Base-by-base conservation (phyloP, 2,329 filamentous ascomycete genomes). In the Macrophomina phaseolina region DNA sequence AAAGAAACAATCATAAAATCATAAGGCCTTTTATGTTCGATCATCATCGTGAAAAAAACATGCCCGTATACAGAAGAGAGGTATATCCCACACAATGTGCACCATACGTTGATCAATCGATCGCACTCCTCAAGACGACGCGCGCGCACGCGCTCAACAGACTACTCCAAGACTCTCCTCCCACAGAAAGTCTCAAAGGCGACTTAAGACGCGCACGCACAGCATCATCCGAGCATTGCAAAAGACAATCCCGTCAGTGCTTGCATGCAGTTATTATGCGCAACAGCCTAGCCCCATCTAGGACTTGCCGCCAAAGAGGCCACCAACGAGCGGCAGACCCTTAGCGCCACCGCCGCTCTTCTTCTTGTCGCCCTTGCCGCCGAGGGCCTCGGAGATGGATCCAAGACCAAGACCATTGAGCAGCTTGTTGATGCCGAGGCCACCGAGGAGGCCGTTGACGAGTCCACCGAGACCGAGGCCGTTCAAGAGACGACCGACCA, bases 401-500 rank as follows among this genome's bases (percentile, higher is more conserved):
- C 85, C 84, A 23, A 89, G 79, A 5, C 93, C 93, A 34, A 97
- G 85, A 1, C 90, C 86, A 7, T 88, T 87, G 16, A 96, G 85
- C 23, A 95, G 81, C 76, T 91, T 91, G 78, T 89, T 88, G 67
- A 96, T 84, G 14, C 92, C 92, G 23, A 95, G 80, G 1, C 90
- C 90, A 66, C 91, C 91, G 1, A 97, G 85, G 3, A 97, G 82
- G 58, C 90, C 89, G 70, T 94, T 91, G 71, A 97, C 87, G 0
- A 97, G 78, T 16, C 91, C 90, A 68, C 93, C 93, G 1, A 97
- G 86, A 67, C 93, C 93, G 34, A 97, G 87, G 5, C 91, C 92
- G 72, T 90, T 90, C 67, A 95, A 85, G 74, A 97, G 81, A 75
- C 89, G 89, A 66, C 93, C 93, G 42, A 97, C 92, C 1, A 97